A percentile compares a stretch with the other conserved stretches of the same genome.
phyloP scores from a whole-genome alignment of 257 asterid species.

The Solanum lignicaule region DNA sequence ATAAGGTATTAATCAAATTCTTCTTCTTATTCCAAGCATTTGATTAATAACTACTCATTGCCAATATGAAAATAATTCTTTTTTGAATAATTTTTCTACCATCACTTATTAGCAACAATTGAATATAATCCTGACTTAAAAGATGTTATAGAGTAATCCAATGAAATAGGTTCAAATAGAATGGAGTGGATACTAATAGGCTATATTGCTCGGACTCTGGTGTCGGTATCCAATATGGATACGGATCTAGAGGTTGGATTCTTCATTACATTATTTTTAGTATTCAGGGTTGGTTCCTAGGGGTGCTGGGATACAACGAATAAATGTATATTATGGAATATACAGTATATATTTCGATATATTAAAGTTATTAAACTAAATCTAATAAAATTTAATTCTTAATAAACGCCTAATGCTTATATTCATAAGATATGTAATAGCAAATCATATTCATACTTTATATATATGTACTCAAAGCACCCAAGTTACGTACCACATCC shows the following conservation, averaged over 20 bases:
- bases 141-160: not conserved
- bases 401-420: not conserved
- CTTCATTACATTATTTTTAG: not conserved
- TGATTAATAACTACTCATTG: not conserved
- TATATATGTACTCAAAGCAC: not conserved
- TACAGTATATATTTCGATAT: not conserved
- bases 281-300: not conserved
- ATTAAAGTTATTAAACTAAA: not conserved
- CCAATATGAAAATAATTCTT: not conserved
- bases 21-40: not conserved
- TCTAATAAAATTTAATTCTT: not conserved
- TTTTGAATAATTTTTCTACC: not conserved
- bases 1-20: not conserved
- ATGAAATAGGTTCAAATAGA: not conserved
- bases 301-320: not conserved
- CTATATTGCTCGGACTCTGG: not conserved
- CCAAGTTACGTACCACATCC: not conserved
- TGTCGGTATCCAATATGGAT: not conserved
- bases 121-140: not conserved
- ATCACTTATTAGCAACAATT: not conserved
- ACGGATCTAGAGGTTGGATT: not conserved
- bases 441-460: not conserved
- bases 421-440: not conserved
- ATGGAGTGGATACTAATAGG: not conserved
- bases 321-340: not conserved